Base-by-base conservation (phyloP, 1,139 yeast genomes). In the Candida neerlandica region DNA sequence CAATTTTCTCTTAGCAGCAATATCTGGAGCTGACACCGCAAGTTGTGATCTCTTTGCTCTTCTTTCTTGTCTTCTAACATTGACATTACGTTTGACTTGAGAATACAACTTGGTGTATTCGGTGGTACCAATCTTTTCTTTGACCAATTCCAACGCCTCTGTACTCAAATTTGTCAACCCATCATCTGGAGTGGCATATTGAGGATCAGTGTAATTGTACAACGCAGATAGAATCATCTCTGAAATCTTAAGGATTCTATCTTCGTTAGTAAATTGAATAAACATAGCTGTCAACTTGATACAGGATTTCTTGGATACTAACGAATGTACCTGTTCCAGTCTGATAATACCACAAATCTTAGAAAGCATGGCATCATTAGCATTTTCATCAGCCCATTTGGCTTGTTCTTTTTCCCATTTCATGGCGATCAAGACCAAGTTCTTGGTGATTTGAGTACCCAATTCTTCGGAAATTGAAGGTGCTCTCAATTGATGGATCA, bases 401-500 rank as follows among this genome's bases (percentile, higher is more conserved):
- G 81, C 73, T 3, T 66, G 52, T 5, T 77, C 65, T 14, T 66
- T 58, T 44, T 83, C 82, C 96, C 96, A 89, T 53, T 70, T 71
- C 66, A 80, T 77, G 3, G 86, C 75, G 45, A 89, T 75, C 43
- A 75, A 66, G 1, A 87, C 84, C 55, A 92, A 67, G 54, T 87
- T 86, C 65, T 86, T 88, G 23, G 86, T 83, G 37, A 81, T 75
- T 60, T 86, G 89, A 16, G 77, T 66, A 0, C 90, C 89, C 48
- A 90, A 71, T 0, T 79, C 83, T 47, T 84, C 85, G 1, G 88
- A 70, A 32, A 90, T 75, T 4, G 80, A 69, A 1, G 96, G 95
- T 0, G 97, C 96, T 23, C 88, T 82, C 46, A 92, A 67, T 70
- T 90, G 96, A 61, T 91, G 87, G 52, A 90, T 73, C 42, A 82